Base-by-base conservation (phyloP, 345 rosid species). In the Viola odorata region DNA sequence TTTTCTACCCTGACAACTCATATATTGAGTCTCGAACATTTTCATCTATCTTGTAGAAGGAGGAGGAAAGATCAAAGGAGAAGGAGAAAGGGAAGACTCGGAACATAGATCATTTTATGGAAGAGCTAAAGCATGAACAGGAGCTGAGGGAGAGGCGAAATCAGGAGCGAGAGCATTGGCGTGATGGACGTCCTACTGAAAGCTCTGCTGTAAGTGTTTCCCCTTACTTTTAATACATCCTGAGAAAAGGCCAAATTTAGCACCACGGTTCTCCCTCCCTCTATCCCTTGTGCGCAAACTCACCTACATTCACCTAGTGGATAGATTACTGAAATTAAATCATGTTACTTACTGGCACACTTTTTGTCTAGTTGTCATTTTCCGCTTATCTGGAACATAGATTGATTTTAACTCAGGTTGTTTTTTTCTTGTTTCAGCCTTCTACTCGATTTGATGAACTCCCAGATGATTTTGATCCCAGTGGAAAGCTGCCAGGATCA, bases 401-500 rank as follows among this genome's bases (percentile, higher is more conserved):
- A n/a, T n/a, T n/a, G n/a, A n/a, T n/a, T n/a, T n/a, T 69, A 67
- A 53, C 49, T 65, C 32, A 45, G 53, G 44, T 64, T 73, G 17
- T 69, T 55, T 65, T 71, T 68, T 73, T 62, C 41, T 40, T 63
- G 65, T 58, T 63, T 67, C 79, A 95, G 99, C 89, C 88, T 60
- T 84, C 99, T 62, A 94, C 86, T 81, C 84, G 97, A 62, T 86
- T 88, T 74, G 99, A 95, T 80, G 99, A 95, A 66, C 82, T 95
- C 45, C 92, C 89, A 53, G 99, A 91, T 78, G 99, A 91, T 55
- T 91, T 95, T 71, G 99, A 95, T 85, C 97, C 97, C 57, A 90
- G 91, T 76, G 99, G 97, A 73, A 95, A 73, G 82, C 70, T 85
- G 60, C 87, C 86, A 57, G 99, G 99, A 75, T 95, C 99, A 36